Evolutionary conservation across 805 yeast species (phyloP).

Genomic region (Candida verbasci): DNA sequence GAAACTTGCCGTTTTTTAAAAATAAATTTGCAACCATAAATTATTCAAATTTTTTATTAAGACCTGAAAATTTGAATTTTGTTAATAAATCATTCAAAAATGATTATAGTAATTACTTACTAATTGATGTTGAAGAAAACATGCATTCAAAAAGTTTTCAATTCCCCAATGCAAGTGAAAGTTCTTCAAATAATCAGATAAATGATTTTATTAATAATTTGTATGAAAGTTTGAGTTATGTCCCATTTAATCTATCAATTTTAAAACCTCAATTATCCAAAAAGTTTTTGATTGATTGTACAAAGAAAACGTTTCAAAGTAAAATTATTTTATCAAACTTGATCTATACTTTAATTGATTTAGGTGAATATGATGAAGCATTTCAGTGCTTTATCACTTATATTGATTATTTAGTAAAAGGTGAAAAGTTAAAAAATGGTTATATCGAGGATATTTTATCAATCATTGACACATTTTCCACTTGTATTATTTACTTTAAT

Average conservation of each 20-base stretch:
- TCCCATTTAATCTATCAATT: conserved; percentile 16
- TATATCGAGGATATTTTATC: conserved; percentile 26
- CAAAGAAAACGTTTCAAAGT: conserved; percentile 35
- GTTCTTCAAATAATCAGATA: conserved; percentile 12
- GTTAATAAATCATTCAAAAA: conserved; percentile 16
- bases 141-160: conserved; percentile 13
- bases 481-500: conserved; percentile 30
- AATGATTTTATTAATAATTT: conserved; percentile 27
- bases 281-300: conserved; percentile 24
- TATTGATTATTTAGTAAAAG: conserved; percentile 27
- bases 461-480: conserved; percentile 28
- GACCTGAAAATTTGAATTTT: conserved; percentile 14
- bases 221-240: conserved; percentile 23
- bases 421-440: conserved; percentile 27
- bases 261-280: conserved; percentile 23
- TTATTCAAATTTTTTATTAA: conserved; percentile 23
- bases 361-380: conserved; percentile 40
- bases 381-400: conserved; percentile 39
- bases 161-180: conserved; percentile 28
- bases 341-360: conserved; percentile 27
- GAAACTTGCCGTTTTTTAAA: conserved; percentile 18
- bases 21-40: conserved; percentile 23
- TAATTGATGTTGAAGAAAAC: conserved; percentile 15
- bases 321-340: conserved; percentile 27
- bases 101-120: conserved; percentile 24